Percentiles rank a stretch among this genome's conserved stretches.
Evolutionary conservation across 768 basidiomycete genomes (phyloP).

Genomic region (Crucibulum laeve): DNA sequence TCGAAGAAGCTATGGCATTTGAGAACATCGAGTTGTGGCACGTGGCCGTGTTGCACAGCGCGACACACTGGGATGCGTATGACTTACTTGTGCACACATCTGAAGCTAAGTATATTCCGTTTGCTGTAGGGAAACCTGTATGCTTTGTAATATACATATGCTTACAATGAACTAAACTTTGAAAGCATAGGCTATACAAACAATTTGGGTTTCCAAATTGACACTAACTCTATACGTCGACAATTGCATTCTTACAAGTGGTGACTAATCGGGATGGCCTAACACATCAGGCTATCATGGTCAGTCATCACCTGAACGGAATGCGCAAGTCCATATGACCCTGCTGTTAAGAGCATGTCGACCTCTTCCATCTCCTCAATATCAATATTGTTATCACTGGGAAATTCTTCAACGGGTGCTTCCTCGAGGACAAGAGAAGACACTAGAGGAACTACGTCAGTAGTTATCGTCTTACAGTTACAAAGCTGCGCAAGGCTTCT

Average conservation of each 20-base stretch:
- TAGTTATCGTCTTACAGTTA: constrained; percentile 21
- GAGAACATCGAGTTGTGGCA: no score
- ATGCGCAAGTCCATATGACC: neutral
- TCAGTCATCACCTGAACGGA: constrained; percentile 18
- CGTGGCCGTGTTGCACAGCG: no score
- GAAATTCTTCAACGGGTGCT: neutral
- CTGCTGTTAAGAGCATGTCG: neutral
- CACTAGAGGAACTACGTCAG: neutral
- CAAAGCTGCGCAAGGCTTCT: constrained; percentile 38
- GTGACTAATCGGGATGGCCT: constrained; percentile 20
- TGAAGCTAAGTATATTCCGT: no score
- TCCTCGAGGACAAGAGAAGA: constrained; percentile 2
- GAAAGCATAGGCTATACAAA: no score
- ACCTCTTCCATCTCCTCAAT: neutral
- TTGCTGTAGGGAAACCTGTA: no score
- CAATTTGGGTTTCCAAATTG: no score
- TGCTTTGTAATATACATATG: no score
- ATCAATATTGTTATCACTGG: neutral
- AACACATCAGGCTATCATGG: constrained; percentile 15
- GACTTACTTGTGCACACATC: no score
- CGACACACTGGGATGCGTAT: no score
- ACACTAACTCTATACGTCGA: no score
- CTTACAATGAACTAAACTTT: no score
- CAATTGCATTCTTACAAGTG: neutral
- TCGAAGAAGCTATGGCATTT: no score